Conservation (phyloP, 768 basidiomycete genomes). For the Albatrellus ellisii region DNA sequence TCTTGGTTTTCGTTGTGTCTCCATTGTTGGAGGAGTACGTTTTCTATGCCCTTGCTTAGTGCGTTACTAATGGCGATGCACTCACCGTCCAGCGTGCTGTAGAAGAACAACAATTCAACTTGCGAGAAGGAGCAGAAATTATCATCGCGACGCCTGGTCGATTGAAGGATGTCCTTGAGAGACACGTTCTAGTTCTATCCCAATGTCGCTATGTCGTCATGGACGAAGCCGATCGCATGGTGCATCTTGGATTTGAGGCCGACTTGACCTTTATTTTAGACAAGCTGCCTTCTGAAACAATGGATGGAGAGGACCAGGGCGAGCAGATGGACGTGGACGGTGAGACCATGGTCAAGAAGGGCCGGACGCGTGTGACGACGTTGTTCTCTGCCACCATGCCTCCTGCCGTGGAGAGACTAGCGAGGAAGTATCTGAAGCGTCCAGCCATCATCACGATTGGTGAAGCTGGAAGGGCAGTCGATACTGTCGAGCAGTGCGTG, state of each 20-base stretch:
- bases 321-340: conserved; percentile 74
- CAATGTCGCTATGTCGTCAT: conserved; percentile 99
- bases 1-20: conserved; percentile 87
- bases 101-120: conserved; percentile 95
- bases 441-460: conserved; percentile 97
- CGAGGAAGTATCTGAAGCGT: conserved; percentile 84
- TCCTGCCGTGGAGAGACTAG: conserved; percentile 87
- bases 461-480: conserved; percentile 94
- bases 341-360: conserved; percentile 50
- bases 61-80: conserved; percentile 11
- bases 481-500: conserved; percentile 93
- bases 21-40: conserved; percentile 93
- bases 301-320: conserved; percentile 74
- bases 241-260: conserved; percentile 91
- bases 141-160: conserved; percentile 98
- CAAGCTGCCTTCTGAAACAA: conserved; percentile 73
- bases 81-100: conserved; percentile 52
- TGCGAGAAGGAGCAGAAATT: conserved; percentile 97
- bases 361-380: conserved; percentile 84
- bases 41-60: conserved; percentile 4
- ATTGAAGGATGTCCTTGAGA: conserved; percentile 94
- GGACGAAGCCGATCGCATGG: conserved; percentile 99
- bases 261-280: conserved; percentile 94
- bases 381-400: conserved; percentile 99
- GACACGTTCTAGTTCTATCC: conserved; percentile 86